A percentile compares a stretch with the other conserved stretches of the same genome.
Evolutionary conservation across 2,329 filamentous ascomycete species (phyloP).

Genomic region (Talaromyces sp.): DNA sequence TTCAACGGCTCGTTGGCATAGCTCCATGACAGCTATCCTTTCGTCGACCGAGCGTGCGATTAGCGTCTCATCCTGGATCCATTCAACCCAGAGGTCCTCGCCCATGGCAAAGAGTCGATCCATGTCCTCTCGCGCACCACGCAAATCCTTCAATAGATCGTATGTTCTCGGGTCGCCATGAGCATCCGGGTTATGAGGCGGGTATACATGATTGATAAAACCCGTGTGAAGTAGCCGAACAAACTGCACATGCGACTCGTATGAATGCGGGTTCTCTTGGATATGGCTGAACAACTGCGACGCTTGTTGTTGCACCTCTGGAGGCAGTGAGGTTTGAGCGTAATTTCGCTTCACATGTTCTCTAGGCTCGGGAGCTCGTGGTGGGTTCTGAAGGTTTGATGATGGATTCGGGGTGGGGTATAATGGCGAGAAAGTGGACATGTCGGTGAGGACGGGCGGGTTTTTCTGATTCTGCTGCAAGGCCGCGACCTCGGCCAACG

Average conservation of each 20-base stretch:
- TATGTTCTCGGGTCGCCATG: constrained; percentile 41
- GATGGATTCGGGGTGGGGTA: constrained; percentile 31
- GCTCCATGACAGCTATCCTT: constrained; percentile 53
- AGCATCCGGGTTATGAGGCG: constrained; percentile 38
- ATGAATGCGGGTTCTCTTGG: constrained; percentile 41
- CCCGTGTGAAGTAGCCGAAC: constrained; percentile 43
- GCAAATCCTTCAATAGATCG: constrained; percentile 42
- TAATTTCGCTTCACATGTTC: constrained; percentile 37
- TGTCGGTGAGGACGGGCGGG: constrained; percentile 26
- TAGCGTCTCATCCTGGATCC: constrained; percentile 58
- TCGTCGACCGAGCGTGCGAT: constrained; percentile 53
- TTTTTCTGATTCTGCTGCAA: constrained; percentile 38
- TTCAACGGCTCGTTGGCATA: constrained; percentile 54
- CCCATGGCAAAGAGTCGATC: constrained; percentile 59
- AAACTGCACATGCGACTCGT: constrained; percentile 43
- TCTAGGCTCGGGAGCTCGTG: constrained; percentile 39
- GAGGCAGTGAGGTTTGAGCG: constrained; percentile 34
- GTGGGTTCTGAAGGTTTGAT: constrained; percentile 35
- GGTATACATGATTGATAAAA: constrained; percentile 43
- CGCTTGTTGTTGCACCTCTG: constrained; percentile 36
- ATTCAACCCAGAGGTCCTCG: constrained; percentile 58
- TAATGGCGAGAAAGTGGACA: constrained; percentile 36
- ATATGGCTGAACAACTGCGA: constrained; percentile 38
- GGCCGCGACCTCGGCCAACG: constrained; percentile 43
- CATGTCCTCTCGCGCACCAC: constrained; percentile 52